Percentiles rank a stretch among this genome's conserved stretches.
Conservation (phyloP, 495 filamentous ascomycete species). For the Penicillium daleae region DNA sequence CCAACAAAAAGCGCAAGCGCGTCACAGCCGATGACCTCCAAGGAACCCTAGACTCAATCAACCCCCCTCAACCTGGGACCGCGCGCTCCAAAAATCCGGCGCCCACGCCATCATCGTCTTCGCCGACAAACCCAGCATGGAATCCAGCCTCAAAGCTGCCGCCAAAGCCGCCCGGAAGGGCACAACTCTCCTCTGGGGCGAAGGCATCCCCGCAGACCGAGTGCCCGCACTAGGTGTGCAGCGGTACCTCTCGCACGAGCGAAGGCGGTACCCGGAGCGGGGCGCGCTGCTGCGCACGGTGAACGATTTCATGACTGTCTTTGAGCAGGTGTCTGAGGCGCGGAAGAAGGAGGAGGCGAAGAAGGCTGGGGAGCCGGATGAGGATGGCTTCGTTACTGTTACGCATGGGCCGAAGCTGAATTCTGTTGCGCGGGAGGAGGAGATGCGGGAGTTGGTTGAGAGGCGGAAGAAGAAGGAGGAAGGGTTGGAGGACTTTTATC, state of each 20-base stretch:
- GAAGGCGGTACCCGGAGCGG: constrained; percentile 69
- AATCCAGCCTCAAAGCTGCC: constrained; percentile 73
- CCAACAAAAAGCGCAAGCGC: constrained; percentile 74
- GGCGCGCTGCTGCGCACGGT: constrained; percentile 65
- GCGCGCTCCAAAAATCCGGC: constrained; percentile 71
- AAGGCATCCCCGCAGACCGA: constrained; percentile 53
- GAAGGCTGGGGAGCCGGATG: constrained; percentile 77
- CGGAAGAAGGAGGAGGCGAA: constrained; percentile 64
- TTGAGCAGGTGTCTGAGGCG: constrained; percentile 66
- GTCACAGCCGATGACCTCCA: constrained; percentile 55
- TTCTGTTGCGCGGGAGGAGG: constrained; percentile 72
- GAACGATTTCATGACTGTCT: constrained; percentile 81
- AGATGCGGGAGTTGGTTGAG: constrained; percentile 70
- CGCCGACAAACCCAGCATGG: constrained; percentile 75
- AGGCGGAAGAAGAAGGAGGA: constrained; percentile 73
- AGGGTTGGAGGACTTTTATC: constrained; percentile 81
- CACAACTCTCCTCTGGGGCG: constrained; percentile 60
- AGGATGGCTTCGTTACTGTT: constrained; percentile 94
- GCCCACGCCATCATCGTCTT: constrained; percentile 79
- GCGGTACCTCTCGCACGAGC: constrained; percentile 65
- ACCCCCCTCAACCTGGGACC: constrained; percentile 72
- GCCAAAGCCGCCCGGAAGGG: constrained; percentile 60
- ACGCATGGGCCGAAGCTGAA: constrained; percentile 72
- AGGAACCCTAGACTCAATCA: constrained; percentile 52
- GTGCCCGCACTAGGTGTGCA: constrained; percentile 59